Evolutionary conservation across 371 early-diverging fungal species (phyloP), one percentile per base, ranked within the genome.

Genomic region (Mortierella sp.): DNA sequence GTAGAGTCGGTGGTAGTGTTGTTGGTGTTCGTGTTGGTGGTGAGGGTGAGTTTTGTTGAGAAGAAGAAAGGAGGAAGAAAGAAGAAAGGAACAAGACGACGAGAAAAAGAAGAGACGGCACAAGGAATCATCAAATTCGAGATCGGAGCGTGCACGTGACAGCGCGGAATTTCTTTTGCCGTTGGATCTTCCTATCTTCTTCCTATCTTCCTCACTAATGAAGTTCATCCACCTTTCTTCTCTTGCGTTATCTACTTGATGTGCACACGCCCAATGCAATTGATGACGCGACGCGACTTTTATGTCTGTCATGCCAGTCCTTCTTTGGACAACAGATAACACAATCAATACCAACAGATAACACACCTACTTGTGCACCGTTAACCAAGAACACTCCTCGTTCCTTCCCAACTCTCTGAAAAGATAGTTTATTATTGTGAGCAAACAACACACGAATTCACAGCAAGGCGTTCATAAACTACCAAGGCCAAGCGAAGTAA

Each of bases 321-420:
- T 49, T 49, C 0, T 4, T 4, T 18, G 16, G 60, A 32, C 14
- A 60, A 35, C 38, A 35, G 32, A 29, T 32, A 16, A 29, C 63
- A 21, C 21, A 65, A 35, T 18, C 29, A 35, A 16, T 32, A 5
- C 4, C 29, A 65, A 21, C 24, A 38, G 24, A 38, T 4, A 5
- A 32, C 65, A 32, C 65, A 65, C 38, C 65, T 65, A 21, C 65
- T 65, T 65, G 65, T 65, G 38, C 38, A 65, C 38, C 65, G 3
- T 32, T 35, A 4, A 65, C 38, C 65, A 38, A 38, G 60, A 14
- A 16, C 60, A 32, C 32, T 60, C 60, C 60, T 56, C 4, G 5
- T 27, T 56, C 27, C 58, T 27, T 56, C 29, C 27, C 27, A 27
- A 18, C 21, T 6, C 51, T 49, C 21, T 18, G 21, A 51, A 49